A percentile compares a stretch with the other conserved stretches of the same genome.
phyloP scores from a whole-genome alignment of 768 basidiomycete genomes.

The Mycena rosella region DNA sequence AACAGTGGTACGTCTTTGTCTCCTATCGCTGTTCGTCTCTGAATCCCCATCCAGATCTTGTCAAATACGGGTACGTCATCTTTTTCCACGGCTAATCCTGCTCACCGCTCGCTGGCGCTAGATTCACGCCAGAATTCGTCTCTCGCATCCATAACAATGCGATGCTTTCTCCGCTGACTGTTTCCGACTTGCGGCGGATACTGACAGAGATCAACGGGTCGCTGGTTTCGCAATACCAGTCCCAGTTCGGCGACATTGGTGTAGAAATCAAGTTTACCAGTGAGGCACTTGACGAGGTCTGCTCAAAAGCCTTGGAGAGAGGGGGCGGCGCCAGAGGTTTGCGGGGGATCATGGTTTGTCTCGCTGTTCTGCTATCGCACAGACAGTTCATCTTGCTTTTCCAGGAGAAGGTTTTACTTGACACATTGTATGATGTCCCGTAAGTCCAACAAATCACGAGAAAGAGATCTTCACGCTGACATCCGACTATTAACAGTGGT shows the following conservation, averaged over 20 bases:
- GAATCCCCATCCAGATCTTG: constrained; percentile 67
- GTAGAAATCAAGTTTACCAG: constrained; percentile 91
- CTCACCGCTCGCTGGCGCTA: constrained; percentile 43
- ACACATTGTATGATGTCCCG: constrained; percentile 95
- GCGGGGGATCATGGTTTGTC: constrained; percentile 85
- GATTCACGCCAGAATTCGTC: constrained; percentile 96
- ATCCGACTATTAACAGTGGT: constrained; percentile 56
- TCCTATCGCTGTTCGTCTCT: not conserved
- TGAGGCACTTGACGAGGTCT: constrained; percentile 84
- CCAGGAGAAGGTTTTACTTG: constrained; percentile 84
- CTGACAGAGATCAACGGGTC: constrained; percentile 94
- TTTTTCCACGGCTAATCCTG: constrained; percentile 5
- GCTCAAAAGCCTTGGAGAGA: constrained; percentile 78
- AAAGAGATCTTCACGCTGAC: not conserved
- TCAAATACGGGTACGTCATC: constrained; percentile 78
- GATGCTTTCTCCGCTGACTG: constrained; percentile 82
- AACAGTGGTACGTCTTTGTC: constrained; percentile 17
- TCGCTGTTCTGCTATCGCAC: not conserved
- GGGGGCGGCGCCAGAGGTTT: constrained; percentile 94
- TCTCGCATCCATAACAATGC: constrained; percentile 95
- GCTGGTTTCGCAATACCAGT: constrained; percentile 89
- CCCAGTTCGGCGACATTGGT: constrained; percentile 86
- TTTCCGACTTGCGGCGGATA: constrained; percentile 88
- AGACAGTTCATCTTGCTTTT: constrained; percentile 1
- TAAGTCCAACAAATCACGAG: constrained; percentile 52